Evolutionary conservation across 306 rosid genomes (phyloP), one percentile per base, ranked within the genome.

Genomic region (Citrullus amarus): DNA sequence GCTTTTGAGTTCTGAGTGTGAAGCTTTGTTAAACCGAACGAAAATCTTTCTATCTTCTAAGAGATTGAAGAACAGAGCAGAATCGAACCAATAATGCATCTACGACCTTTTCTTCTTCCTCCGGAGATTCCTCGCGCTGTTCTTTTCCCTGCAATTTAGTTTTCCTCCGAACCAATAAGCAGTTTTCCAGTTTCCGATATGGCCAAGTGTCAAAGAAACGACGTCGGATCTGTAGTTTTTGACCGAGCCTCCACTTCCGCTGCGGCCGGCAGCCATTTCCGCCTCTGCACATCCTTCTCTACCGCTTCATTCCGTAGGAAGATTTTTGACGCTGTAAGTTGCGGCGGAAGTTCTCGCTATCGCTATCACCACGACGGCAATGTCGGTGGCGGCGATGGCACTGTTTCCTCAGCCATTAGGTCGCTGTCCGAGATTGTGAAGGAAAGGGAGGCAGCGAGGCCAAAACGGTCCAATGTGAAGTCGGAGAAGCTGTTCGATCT

Each of bases 401-500:
- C 46, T 0, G 48, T 80, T 11, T 13, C 82, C 55, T 44, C 79
- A 5, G 74, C 32, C 8, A 38, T 43, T 16, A 60, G 82, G 80
- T 83, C 93, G 36, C 59, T 74, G 34, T 43, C 85, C 2, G 77
- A 77, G 54, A 78, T 39, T 8, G 34, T 20, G 39, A 8, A 75
- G 11, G 87, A 83, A 36, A 84, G 71, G 73, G 80, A 18, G 30
- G 25, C 53, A 39, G 80, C 13, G 66, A 62, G 59, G 82, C 16
- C 69, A 65, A 50, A 34, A 34, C 68, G 44, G 36, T 54, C 67
- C 51, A 84, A 80, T 67, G 82, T 43, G 78, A 87, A 77, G 85
- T 83, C 94, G 43, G 97, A 87, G 89, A 95, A 92, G 89, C 91
- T 96, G 1, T 62, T 86, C 85, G 96, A 92, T 91, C 96, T 96